These are phyloP conservation scores for Suillus clintonianus DNA, from an alignment of 768 basidiomycete species.

Conservation along the genomic window DNA sequence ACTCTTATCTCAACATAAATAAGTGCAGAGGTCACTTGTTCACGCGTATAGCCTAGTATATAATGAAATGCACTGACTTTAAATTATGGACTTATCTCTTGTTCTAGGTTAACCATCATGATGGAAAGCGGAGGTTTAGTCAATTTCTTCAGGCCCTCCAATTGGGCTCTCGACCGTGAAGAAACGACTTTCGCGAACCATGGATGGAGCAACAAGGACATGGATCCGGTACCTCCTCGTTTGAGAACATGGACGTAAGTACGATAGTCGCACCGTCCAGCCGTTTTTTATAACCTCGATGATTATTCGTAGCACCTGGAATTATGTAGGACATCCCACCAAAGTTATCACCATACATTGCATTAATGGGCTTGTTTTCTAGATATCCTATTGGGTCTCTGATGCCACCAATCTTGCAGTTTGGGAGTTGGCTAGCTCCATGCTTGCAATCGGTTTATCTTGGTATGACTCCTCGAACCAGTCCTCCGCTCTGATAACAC, in stretches of 20 bases:
- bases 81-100: neutral
- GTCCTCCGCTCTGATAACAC: neutral
- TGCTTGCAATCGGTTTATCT: constrained; percentile 75
- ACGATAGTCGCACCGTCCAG: neutral
- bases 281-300: neutral
- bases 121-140: neutral
- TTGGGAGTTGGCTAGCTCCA: constrained; percentile 59
- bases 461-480: constrained; percentile 43
- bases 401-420: constrained; percentile 24
- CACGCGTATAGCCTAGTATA: neutral
- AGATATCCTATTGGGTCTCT: constrained; percentile 30
- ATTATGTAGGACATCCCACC: constrained; percentile 60
- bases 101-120: neutral
- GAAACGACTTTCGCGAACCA: constrained; percentile 51
- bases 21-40: neutral
- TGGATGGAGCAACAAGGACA: constrained; percentile 73
- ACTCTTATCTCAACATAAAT: constrained; percentile 7
- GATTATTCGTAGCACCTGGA: constrained; percentile 45
- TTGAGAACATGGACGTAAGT: constrained; percentile 61
- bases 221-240: constrained; percentile 70
- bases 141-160: constrained; percentile 35
- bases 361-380: neutral
- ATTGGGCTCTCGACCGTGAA: constrained; percentile 54
- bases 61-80: neutral
- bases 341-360: constrained; percentile 34